phyloP scores from a whole-genome alignment of 345 rosid species.

The Pistacia atlantica region DNA sequence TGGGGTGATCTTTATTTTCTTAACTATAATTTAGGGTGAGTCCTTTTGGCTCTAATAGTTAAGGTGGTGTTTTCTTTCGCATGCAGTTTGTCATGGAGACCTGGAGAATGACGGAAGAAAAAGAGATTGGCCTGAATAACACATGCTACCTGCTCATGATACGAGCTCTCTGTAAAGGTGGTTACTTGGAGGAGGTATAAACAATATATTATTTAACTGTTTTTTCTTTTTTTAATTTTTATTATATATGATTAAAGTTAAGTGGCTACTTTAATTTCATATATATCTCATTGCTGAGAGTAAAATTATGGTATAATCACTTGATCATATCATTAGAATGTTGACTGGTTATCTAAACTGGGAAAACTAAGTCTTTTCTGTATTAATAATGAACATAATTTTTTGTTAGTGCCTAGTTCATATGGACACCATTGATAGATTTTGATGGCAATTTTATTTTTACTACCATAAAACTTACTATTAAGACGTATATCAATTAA shows the following conservation, averaged over 20 bases:
- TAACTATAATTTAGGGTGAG: background rate
- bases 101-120: constrained; percentile 67
- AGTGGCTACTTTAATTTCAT: constrained; percentile 12
- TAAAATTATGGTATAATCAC: background rate
- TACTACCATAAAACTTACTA: background rate
- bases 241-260: background rate
- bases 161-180: constrained; percentile 76
- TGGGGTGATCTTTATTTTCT: background rate
- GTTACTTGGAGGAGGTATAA: constrained; percentile 76
- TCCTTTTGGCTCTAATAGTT: constrained; percentile 9
- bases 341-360: background rate
- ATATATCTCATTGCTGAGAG: background rate
- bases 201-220: constrained; percentile 5
- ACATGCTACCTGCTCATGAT: constrained; percentile 54
- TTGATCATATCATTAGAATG: constrained; percentile 1
- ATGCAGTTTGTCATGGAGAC: constrained; percentile 89
- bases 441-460: constrained; percentile 7
- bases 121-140: constrained; percentile 43
- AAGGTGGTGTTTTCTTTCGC: constrained; percentile 21
- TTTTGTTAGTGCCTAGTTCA: background rate
- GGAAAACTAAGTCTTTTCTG: background rate
- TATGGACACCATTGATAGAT: background rate
- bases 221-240: background rate
- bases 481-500: constrained; percentile 9
- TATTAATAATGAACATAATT: background rate